phyloP scores from a whole-genome alignment of 345 rosid species.

The Salix koriyanagi region DNA sequence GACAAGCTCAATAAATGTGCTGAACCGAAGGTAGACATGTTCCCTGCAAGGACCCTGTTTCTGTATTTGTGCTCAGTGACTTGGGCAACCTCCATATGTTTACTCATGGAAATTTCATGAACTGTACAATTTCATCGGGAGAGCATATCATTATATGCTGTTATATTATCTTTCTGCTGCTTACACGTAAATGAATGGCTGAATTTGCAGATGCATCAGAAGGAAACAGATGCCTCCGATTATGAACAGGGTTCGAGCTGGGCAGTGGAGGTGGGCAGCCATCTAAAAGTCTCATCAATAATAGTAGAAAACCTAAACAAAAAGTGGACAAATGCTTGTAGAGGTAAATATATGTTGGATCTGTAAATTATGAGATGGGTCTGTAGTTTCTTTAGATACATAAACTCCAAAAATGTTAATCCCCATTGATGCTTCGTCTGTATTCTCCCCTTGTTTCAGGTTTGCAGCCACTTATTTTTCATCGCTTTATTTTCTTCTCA shows the following conservation, averaged over 20 bases:
- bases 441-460: background rate
- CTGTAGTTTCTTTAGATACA: constrained; percentile 1
- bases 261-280: constrained; percentile 91
- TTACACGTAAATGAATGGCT: background rate
- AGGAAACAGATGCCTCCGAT: constrained; percentile 41
- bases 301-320: constrained; percentile 83
- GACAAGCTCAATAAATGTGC: constrained; percentile 79
- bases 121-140: background rate
- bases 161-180: background rate
- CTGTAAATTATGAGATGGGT: background rate
- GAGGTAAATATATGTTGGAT: constrained; percentile 46
- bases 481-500: background rate
- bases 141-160: background rate
- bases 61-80: background rate
- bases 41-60: background rate
- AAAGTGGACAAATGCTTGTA: constrained; percentile 80
- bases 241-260: constrained; percentile 65
- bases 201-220: constrained; percentile 58
- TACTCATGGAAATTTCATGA: background rate
- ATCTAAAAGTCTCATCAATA: constrained; percentile 81
- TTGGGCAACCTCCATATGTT: background rate
- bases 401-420: background rate
- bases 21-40: constrained; percentile 52
- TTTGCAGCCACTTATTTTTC: background rate
- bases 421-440: too few species aligned